Evolutionary conservation across 75 land plant genomes (phyloP).

Genomic region (Adiantum capillusveneris): DNA sequence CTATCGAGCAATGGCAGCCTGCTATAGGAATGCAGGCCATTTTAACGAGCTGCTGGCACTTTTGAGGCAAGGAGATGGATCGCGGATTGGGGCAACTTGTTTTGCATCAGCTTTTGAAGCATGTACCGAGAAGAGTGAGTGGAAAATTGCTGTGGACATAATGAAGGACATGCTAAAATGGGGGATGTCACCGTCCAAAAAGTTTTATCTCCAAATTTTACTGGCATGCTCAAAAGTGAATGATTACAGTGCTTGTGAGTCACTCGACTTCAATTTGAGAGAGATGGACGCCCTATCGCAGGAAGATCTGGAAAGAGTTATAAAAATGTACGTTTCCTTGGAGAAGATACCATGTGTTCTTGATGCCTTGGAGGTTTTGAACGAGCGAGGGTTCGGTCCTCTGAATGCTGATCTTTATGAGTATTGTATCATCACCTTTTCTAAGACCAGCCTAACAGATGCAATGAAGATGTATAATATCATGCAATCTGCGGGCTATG

Average conservation of each 20-base stretch:
- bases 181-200: neutral
- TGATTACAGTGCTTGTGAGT: neutral
- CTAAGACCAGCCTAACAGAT: too few species aligned
- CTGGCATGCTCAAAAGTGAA: neutral
- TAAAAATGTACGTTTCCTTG: too few species aligned
- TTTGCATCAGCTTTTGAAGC: neutral
- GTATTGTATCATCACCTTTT: too few species aligned
- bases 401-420: too few species aligned
- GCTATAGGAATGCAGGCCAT: neutral
- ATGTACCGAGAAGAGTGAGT: neutral
- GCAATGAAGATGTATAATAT: too few species aligned
- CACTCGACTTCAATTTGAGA: neutral
- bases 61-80: neutral
- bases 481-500: too few species aligned
- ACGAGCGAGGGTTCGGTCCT: too few species aligned
- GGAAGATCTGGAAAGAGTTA: too few species aligned
- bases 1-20: conserved; percentile 1
- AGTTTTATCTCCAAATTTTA: neutral
- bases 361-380: too few species aligned
- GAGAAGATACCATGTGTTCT: too few species aligned
- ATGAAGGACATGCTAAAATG: neutral
- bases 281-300: too few species aligned
- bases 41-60: neutral
- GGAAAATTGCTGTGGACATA: neutral
- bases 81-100: neutral